phyloP scores from a whole-genome alignment of 257 asterid species.

The Anisodus acutangulus region DNA sequence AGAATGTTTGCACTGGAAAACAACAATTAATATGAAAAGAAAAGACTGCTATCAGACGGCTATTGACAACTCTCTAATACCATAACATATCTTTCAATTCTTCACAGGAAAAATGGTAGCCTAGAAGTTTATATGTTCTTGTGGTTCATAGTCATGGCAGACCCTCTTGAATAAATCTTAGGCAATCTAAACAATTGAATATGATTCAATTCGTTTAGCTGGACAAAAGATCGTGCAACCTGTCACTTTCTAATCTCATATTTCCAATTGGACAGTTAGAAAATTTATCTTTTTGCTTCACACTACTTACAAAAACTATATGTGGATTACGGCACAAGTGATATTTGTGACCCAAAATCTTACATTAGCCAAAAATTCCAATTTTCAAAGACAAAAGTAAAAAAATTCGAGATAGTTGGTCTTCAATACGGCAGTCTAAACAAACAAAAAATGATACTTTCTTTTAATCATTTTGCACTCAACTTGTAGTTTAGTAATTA shows the following conservation, averaged over 20 bases:
- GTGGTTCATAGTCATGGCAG: neutral
- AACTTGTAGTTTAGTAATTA: too few relatives aligned
- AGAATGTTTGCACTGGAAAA: neutral
- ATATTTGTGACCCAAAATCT: too few relatives aligned
- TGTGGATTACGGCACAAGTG: neutral
- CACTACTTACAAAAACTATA: neutral
- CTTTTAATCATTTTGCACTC: too few relatives aligned
- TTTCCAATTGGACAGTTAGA: neutral
- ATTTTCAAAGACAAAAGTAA: too few relatives aligned
- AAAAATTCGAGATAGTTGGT: too few relatives aligned
- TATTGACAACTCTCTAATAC: slow-evolving; percentile 18
- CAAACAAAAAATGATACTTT: too few relatives aligned
- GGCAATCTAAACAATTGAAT: neutral
- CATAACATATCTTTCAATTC: neutral
- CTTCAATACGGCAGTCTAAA: too few relatives aligned
- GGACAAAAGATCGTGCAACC: slow-evolving; percentile 1
- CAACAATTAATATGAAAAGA: neutral
- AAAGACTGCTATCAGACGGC: neutral
- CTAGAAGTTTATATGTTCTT: neutral
- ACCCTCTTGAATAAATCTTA: neutral
- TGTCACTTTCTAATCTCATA: slow-evolving; percentile 16
- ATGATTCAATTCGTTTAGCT: neutral
- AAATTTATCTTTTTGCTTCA: neutral
- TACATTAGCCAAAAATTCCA: neutral
- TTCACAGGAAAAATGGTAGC: neutral